Evolutionary conservation across 345 rosid genomes (phyloP), one percentile per base, ranked within the genome.

Genomic region (Brassica incana): DNA sequence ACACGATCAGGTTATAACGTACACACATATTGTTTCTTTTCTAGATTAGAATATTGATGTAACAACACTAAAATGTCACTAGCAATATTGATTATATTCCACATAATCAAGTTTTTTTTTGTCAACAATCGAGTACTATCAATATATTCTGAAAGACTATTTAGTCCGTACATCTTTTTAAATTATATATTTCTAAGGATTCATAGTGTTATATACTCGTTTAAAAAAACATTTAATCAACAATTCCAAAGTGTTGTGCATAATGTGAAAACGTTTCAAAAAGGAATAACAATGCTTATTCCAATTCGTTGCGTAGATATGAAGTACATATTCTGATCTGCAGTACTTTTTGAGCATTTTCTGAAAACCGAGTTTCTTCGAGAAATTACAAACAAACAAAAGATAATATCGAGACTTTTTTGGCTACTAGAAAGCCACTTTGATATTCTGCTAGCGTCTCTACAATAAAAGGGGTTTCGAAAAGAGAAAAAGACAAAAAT

Each of bases 11-110:
- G 56, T 75, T 38, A 69, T 75, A 16, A 52, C 72, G 52, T 69
- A 80, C 75, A 80, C 79, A 80, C 54, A 75, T 75, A 75, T 68
- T 45, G 54, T 52, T 27, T 63, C 83, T 80, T 75, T 75, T 75
- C 32, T 10, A 54, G 65, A 70, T 69, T 30, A 65, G 79, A 80
- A 65, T 80, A 75, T 75, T 80, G 79, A 80, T 75, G 83, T 80
- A 69, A 80, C 72, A 80, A 75, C 76, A 40, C 83, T 15, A 63
- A 16, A 36, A 54, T 38, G 54, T 36, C 71, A 45, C 58, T 66
- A 73, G 15, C 40, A 73, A 48, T 73, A 25, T 68, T 67, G 75
- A 69, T 64, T 56, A 54, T 80, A 80, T 80, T 80, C 79, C 62
- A 62, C 68, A 75, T 56, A 70, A 75, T 54, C 67, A 64, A 65